phyloP scores from a whole-genome alignment of 2,329 filamentous ascomycete genomes.

The Fusarium pininemorale region DNA sequence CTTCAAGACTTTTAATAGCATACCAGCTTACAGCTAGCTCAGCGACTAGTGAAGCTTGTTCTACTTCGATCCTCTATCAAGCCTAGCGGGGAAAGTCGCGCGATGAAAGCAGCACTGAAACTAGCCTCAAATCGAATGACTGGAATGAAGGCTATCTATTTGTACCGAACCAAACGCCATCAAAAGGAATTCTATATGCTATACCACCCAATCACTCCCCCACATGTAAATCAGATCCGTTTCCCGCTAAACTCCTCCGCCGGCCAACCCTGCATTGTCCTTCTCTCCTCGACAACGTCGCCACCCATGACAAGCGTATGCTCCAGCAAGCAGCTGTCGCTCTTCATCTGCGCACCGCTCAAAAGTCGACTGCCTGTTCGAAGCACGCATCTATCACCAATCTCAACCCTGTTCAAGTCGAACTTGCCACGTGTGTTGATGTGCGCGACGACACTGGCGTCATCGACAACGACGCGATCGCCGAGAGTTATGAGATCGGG shows the following conservation, averaged over 20 bases:
- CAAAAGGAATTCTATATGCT: not conserved
- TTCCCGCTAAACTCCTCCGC: not conserved
- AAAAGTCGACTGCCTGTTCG: slow-evolving; percentile 1
- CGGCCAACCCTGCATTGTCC: slow-evolving; percentile 12
- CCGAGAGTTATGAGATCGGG: not conserved
- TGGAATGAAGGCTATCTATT: not conserved
- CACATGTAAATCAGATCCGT: not conserved
- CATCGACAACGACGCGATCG: not conserved
- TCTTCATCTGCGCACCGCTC: slow-evolving; percentile 11
- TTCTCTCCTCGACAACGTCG: slow-evolving; percentile 3
- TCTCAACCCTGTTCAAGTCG: not conserved
- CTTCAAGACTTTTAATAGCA: not conserved
- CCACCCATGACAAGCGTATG: slow-evolving; percentile 17
- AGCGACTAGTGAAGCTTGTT: not conserved
- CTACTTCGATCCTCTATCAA: rapidly evolving
- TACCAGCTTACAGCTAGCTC: not conserved
- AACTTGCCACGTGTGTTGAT: slow-evolving; percentile 17
- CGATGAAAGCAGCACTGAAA: not conserved
- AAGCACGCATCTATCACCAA: slow-evolving; percentile 2
- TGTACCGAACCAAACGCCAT: not conserved
- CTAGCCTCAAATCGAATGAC: rapidly evolving
- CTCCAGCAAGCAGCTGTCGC: slow-evolving; percentile 5
- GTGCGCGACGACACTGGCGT: slow-evolving; percentile 11
- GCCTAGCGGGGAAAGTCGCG: not conserved
- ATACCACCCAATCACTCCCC: not conserved